A percentile compares a stretch with the other conserved stretches of the same genome.
Conservation (phyloP, 1,139 yeast genomes). For the Candida smagusa region DNA sequence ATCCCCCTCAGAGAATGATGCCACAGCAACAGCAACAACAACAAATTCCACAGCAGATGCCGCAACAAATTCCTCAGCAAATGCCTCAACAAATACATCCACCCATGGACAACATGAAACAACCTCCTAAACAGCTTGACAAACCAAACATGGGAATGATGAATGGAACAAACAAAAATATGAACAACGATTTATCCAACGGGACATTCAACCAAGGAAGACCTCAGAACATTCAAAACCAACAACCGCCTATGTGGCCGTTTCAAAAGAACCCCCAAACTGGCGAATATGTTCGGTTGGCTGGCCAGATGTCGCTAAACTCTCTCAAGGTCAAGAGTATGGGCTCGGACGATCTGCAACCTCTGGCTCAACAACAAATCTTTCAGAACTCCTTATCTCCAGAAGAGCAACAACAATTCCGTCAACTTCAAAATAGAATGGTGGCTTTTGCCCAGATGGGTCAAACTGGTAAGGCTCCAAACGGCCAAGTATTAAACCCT, state of each 20-base stretch:
- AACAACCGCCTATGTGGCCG: slow-evolving; percentile 1
- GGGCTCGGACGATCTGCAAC: no score
- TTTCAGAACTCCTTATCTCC: slow-evolving; percentile 42
- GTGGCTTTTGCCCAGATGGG: slow-evolving; percentile 45
- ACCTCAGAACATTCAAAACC: slow-evolving; percentile 4
- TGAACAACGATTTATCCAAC: not conserved
- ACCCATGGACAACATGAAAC: slow-evolving; percentile 1
- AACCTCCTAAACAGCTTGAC: not conserved
- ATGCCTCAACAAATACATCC: slow-evolving; percentile 6
- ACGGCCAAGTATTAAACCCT: slow-evolving; percentile 39
- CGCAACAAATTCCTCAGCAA: slow-evolving; percentile 7
- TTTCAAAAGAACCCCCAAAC: not conserved
- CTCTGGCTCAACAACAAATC: slow-evolving; percentile 35
- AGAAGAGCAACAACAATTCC: slow-evolving; percentile 44
- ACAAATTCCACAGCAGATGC: slow-evolving; percentile 5
- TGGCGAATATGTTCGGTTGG: no score
- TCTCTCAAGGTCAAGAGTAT: no score
- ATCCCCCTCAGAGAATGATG: slow-evolving; percentile 5
- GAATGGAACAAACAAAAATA: slow-evolving; percentile 2
- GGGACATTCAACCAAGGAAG: not conserved
- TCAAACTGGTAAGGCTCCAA: slow-evolving; percentile 44
- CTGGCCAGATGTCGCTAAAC: no score
- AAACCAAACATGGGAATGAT: not conserved
- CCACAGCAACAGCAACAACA: slow-evolving; percentile 7
- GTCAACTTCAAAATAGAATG: slow-evolving; percentile 42